These are phyloP conservation scores for Aspergillus sp. DNA, from an alignment of 2,329 filamentous ascomycete genomes.

Conservation along the genomic window DNA sequence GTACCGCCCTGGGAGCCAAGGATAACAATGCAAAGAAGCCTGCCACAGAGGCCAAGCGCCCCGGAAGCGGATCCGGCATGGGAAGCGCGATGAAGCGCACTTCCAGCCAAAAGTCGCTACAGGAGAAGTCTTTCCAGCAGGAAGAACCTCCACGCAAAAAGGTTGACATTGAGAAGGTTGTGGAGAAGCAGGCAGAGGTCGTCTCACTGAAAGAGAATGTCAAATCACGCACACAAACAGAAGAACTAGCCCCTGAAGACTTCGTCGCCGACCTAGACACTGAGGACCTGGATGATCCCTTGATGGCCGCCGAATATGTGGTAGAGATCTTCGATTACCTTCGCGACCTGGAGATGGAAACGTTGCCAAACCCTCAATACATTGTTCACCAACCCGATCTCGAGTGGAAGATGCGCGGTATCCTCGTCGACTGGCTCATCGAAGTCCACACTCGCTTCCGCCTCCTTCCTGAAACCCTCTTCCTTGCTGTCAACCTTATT, in stretches of 20 bases:
- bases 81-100: slow-evolving; percentile 67
- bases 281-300: slow-evolving; percentile 87
- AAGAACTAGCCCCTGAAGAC: slow-evolving; percentile 36
- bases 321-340: slow-evolving; percentile 97
- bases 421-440: slow-evolving; percentile 96
- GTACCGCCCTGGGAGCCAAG: slow-evolving; percentile 65
- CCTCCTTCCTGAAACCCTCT: slow-evolving; percentile 91
- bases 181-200: slow-evolving; percentile 27
- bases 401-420: slow-evolving; percentile 98
- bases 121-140: slow-evolving; percentile 56
- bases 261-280: slow-evolving; percentile 65
- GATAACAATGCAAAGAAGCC: slow-evolving; percentile 63
- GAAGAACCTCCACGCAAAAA: slow-evolving; percentile 70
- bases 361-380: slow-evolving; percentile 86
- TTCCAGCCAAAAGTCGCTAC: slow-evolving; percentile 55
- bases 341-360: slow-evolving; percentile 75
- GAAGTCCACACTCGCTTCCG: slow-evolving; percentile 98
- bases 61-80: slow-evolving; percentile 70
- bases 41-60: slow-evolving; percentile 65
- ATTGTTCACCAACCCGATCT: slow-evolving; percentile 93
- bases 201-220: slow-evolving; percentile 32
- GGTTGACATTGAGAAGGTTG: slow-evolving; percentile 52
- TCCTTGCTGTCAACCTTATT: slow-evolving; percentile 96
- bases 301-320: slow-evolving; percentile 98
- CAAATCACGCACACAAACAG: slow-evolving; percentile 31